Base-by-base conservation (phyloP, 2,329 filamentous ascomycete species). In the Colletotrichum sp. region DNA sequence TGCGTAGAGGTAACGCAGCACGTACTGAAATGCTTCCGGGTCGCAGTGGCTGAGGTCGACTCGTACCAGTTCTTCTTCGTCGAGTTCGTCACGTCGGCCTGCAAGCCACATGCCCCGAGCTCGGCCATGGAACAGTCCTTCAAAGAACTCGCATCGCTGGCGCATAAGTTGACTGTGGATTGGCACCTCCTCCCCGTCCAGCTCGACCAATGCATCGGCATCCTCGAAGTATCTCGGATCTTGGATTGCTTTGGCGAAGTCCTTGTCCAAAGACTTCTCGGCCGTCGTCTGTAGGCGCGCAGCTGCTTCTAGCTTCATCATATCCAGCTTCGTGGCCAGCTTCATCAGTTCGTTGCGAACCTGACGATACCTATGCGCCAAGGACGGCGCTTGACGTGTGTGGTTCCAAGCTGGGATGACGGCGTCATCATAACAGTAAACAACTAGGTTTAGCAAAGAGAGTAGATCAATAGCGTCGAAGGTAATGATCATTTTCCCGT, bases 91-190 rank as follows among this genome's bases (percentile, higher is more conserved):
- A n/a, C 92, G 91, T 69, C 96, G 91, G 36, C 91, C 90, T 65
- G 93, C 90, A 25, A 99, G 89, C 97, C 97, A 99, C 79, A 91
- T 91, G 1, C 97, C 97, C 55, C 91, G 90, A 9, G 97, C 95
- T 59, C 95, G 93, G n/a, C 97, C 97, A 79, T 95, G 90, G 84
- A 98, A 99, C 59, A 99, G 89, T 2, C 94, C 95, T 78, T 96
- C 89, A 78, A 99, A 99, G 88, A 98, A 99, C 0, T 95, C 96
- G 80, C 96, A 98, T 78, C 97, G 90, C 80, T 93, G 93, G 78
- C 95, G 96, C 44, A 98, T 84, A 5, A 99, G 84, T 6, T 93
- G 89, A 78, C 95, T 96, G 81, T 99, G 97, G 1, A 94, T 93
- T 16, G 88, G 87, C 39, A 96, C 86, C 32, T 93, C 93, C n/a